phyloP scores from a whole-genome alignment of 176 grass and related monocot species.

The Bolboschoenus planiculmis region DNA sequence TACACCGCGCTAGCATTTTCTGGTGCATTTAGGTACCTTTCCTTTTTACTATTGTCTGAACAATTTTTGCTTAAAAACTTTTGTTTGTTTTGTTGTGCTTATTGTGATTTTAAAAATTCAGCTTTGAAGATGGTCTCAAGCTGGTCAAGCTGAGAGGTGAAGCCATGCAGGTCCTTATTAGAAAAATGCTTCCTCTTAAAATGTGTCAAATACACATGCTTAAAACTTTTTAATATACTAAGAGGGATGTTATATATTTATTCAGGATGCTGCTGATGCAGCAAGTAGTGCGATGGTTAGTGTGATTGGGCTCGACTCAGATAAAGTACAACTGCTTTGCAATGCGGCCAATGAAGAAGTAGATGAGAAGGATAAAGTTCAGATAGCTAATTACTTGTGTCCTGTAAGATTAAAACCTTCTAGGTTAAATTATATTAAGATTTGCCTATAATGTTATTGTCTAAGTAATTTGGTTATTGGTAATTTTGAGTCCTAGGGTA shows the following conservation, averaged over 20 bases:
- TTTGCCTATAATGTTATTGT: neutral
- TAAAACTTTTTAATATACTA: neutral
- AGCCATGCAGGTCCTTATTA: slow-evolving; percentile 79
- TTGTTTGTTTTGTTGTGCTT: neutral
- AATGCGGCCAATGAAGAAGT: slow-evolving; percentile 84
- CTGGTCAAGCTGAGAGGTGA: slow-evolving; percentile 98
- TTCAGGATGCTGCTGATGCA: slow-evolving; percentile 86
- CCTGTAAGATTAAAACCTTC: slow-evolving; percentile 47
- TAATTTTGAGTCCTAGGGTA: slow-evolving; percentile 44
- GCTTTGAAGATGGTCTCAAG: slow-evolving; percentile 99
- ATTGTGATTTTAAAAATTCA: slow-evolving; percentile 30
- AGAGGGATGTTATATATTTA: neutral
- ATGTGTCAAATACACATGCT: neutral
- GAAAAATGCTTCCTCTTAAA: neutral
- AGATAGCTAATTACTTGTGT: slow-evolving; percentile 91
- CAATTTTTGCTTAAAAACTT: neutral
- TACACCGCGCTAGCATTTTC: slow-evolving; percentile 94
- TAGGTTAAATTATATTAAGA: neutral
- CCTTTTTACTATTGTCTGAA: neutral
- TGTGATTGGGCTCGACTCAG: slow-evolving; percentile 92
- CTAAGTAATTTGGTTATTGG: slow-evolving; percentile 3
- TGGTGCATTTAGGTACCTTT: slow-evolving; percentile 80
- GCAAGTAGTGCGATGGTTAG: slow-evolving; percentile 88
- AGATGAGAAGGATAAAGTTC: slow-evolving; percentile 73
- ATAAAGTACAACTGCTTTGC: slow-evolving; percentile 92